These are phyloP conservation scores for Leptographium lundbergii DNA, from an alignment of 2,329 filamentous ascomycete genomes.

Conservation along the genomic window DNA sequence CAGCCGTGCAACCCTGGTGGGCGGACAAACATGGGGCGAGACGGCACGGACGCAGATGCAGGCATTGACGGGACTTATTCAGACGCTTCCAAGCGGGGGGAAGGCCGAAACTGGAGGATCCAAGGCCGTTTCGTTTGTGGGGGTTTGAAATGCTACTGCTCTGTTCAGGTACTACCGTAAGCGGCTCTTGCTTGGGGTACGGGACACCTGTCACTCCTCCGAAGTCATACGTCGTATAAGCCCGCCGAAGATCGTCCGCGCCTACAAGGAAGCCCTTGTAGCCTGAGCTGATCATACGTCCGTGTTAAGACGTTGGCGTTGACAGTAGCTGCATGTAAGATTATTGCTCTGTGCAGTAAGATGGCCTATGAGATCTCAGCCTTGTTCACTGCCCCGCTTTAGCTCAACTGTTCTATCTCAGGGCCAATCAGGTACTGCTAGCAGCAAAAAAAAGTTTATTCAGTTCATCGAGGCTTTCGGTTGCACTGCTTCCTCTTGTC, in stretches of 20 bases:
- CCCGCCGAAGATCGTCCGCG: too few relatives aligned
- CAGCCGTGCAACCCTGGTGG: slow-evolving; percentile 6
- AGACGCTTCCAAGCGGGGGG: slow-evolving; percentile 5
- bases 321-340: too few relatives aligned
- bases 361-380: not conserved
- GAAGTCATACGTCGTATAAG: too few relatives aligned
- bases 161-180: too few relatives aligned
- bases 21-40: slow-evolving; percentile 11
- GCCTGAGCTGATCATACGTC: too few relatives aligned
- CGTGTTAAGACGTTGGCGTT: too few relatives aligned
- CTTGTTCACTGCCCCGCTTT: not conserved
- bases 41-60: slow-evolving; percentile 10
- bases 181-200: too few relatives aligned
- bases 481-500: not conserved
- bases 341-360: too few relatives aligned
- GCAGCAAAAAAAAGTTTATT: not conserved
- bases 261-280: too few relatives aligned
- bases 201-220: too few relatives aligned
- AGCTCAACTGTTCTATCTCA: not conserved
- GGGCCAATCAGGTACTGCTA: not conserved
- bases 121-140: slow-evolving; percentile 6
- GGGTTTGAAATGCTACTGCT: not conserved
- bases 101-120: not conserved
- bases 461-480: not conserved
- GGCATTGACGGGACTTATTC: slow-evolving; percentile 7